phyloP scores from a whole-genome alignment of 2,329 filamentous ascomycete species.

The Phyllachora maydis region DNA sequence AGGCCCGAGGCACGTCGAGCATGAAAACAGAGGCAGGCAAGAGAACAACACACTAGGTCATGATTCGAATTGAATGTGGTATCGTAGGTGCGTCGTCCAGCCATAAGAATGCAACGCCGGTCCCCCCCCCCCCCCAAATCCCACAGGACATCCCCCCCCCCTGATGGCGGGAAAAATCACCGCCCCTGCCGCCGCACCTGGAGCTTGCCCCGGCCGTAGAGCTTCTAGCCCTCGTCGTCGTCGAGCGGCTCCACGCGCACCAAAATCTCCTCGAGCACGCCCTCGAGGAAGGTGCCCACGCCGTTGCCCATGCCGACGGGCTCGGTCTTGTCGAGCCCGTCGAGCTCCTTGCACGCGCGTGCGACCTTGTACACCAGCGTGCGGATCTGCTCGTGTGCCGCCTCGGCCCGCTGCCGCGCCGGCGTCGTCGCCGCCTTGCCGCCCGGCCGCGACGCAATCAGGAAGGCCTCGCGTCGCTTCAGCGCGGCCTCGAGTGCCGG shows the following conservation, averaged over 20 bases:
- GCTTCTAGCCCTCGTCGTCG: conserved; percentile 30
- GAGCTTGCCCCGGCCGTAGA: too few species aligned
- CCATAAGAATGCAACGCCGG: too few species aligned
- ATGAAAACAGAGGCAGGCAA: too few species aligned
- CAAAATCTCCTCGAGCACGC: conserved; percentile 80
- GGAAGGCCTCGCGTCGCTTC: conserved; percentile 49
- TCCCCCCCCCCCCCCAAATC: too few species aligned
- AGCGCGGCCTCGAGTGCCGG: conserved; percentile 84
- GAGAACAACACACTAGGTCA: too few species aligned
- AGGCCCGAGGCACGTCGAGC: too few species aligned
- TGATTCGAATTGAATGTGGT: too few species aligned
- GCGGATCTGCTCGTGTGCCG: conserved; percentile 63
- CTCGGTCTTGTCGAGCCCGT: conserved; percentile 66
- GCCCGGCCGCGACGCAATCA: conserved; percentile 13
- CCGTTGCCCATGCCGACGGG: conserved; percentile 89
- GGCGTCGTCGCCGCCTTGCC: conserved; percentile 27
- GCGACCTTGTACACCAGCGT: conserved; percentile 67
- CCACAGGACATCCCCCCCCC: too few species aligned
- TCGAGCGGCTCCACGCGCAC: conserved; percentile 79
- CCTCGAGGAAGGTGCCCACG: conserved; percentile 75
- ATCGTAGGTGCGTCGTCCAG: too few species aligned
- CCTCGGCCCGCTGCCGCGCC: conserved; percentile 46
- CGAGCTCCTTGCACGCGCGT: conserved; percentile 73
- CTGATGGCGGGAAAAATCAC: too few species aligned
- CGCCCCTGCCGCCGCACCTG: too few species aligned